Evolutionary conservation across 805 yeast genomes (phyloP).

Genomic region (Zygosaccharomyces rouxii): DNA sequence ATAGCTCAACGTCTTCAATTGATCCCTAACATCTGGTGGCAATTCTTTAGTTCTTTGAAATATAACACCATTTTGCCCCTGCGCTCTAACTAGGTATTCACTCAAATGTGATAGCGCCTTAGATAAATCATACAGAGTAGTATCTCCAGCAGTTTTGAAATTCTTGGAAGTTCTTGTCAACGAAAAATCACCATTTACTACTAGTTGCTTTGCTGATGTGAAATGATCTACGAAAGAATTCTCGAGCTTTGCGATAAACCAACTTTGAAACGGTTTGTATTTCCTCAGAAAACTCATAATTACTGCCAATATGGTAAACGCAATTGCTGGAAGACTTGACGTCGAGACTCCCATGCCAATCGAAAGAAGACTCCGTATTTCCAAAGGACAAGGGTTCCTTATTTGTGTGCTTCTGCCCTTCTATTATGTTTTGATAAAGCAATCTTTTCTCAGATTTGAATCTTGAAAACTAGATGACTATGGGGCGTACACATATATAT

Average conservation of each 20-base stretch:
- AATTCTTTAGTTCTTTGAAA: constrained; percentile 20
- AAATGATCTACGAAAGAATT: constrained; percentile 15
- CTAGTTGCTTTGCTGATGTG: constrained; percentile 12
- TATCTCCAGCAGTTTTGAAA: constrained; percentile 2
- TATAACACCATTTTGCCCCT: constrained; percentile 20
- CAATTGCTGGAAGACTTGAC: constrained; percentile 8
- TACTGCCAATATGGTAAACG: constrained; percentile 18
- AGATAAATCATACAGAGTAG: constrained; percentile 13
- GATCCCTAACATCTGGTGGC: constrained; percentile 7
- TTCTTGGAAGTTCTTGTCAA: constrained; percentile 10
- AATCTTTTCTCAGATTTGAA: too few relatives aligned
- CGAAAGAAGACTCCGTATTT: background rate
- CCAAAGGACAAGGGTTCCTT: background rate
- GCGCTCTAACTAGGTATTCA: constrained; percentile 20
- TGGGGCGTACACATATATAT: too few relatives aligned
- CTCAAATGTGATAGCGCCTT: constrained; percentile 15
- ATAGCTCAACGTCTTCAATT: constrained; percentile 47
- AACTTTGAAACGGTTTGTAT: constrained; percentile 19
- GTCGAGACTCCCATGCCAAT: constrained; percentile 1
- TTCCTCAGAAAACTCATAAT: constrained; percentile 22
- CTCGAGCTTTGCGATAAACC: constrained; percentile 20
- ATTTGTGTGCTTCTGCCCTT: background rate
- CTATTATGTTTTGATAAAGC: background rate
- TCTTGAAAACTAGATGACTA: too few relatives aligned
- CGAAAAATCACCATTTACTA: constrained; percentile 12